Conservation (phyloP, 768 basidiomycete genomes). For the Tulasnella sp. region DNA sequence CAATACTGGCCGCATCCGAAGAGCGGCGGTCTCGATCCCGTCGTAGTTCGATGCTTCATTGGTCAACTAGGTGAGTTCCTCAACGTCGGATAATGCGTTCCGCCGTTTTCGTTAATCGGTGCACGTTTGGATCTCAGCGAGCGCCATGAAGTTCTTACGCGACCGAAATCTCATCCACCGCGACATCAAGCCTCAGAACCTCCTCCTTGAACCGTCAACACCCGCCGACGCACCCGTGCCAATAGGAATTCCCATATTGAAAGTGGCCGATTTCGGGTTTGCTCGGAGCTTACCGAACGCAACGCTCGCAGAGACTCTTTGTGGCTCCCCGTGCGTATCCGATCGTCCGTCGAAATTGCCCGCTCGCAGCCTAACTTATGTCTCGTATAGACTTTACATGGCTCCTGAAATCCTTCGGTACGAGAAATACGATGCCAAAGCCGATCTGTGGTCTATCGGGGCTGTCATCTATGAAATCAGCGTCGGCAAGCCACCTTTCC, state of each 20-base stretch:
- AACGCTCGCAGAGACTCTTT: conserved; percentile 96
- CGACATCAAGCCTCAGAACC: conserved; percentile 98
- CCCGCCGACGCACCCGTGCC: conserved; percentile 66
- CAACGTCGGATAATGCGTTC: not conserved
- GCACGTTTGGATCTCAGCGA: conserved; percentile 54
- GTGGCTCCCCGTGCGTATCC: conserved; percentile 86
- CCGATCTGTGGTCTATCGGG: conserved; percentile 97
- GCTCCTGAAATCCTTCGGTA: conserved; percentile 97
- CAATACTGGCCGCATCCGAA: conserved; percentile 91
- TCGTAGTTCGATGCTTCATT: conserved; percentile 88
- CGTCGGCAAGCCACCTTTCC: conserved; percentile 90
- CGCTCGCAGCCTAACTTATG: not conserved
- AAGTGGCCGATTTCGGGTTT: conserved; percentile 98
- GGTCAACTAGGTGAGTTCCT: conserved; percentile 70
- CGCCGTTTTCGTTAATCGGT: not conserved
- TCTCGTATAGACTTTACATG: conserved; percentile 82
- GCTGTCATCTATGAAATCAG: conserved; percentile 96
- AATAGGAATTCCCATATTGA: conserved; percentile 93
- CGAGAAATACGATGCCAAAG: conserved; percentile 97
- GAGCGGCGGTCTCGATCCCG: conserved; percentile 86
- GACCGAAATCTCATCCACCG: conserved; percentile 90
- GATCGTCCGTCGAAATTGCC: not conserved
- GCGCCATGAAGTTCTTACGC: conserved; percentile 90
- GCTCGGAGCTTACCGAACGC: conserved; percentile 88
- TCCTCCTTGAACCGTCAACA: conserved; percentile 82